Conservation (phyloP, 176 grass and related monocot genomes). For the Oryza meyeriana region DNA sequence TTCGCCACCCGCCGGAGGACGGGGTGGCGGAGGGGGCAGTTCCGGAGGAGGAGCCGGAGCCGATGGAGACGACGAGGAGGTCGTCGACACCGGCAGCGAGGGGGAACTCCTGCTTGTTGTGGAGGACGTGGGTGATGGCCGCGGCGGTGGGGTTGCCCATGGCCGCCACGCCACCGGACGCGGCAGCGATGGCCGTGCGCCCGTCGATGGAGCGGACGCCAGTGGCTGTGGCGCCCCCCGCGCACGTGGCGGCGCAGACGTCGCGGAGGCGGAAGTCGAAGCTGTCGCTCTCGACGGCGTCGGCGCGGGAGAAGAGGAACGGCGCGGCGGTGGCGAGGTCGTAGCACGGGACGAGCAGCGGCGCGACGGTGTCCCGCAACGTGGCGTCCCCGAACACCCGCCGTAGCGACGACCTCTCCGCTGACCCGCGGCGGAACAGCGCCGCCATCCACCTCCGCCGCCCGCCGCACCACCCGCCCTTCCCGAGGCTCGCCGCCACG, state of each 20-base stretch:
- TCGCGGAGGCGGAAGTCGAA: conserved; percentile 89
- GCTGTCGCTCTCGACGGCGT: conserved; percentile 81
- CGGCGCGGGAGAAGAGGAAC: conserved; percentile 94
- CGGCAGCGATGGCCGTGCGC: conserved; percentile 51
- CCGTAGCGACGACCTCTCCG: neutral
- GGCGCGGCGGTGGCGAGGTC: conserved; percentile 63
- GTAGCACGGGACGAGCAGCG: conserved; percentile 84
- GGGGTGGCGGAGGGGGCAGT: neutral
- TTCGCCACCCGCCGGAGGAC: conserved; percentile 7
- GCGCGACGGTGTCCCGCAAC: conserved; percentile 68
- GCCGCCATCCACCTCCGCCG: conserved; percentile 1
- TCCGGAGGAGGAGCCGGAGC: conserved; percentile 31
- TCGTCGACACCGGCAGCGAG: conserved; percentile 68
- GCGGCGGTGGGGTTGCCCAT: conserved; percentile 83
- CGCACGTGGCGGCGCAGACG: conserved; percentile 84
- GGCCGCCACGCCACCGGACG: conserved; percentile 51
- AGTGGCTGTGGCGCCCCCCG: neutral
- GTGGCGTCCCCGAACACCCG: conserved; percentile 71
- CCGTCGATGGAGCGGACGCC: conserved; percentile 43
- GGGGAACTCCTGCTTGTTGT: conserved; percentile 94
- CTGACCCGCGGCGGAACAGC: conserved; percentile 32
- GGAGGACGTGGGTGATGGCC: conserved; percentile 77
- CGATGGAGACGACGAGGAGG: conserved; percentile 80
- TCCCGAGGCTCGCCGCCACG: conserved; percentile 37
- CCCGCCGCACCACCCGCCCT: neutral